phyloP scores from a whole-genome alignment of 2,329 filamentous ascomycete species.

The Arachnomyces sp. region DNA sequence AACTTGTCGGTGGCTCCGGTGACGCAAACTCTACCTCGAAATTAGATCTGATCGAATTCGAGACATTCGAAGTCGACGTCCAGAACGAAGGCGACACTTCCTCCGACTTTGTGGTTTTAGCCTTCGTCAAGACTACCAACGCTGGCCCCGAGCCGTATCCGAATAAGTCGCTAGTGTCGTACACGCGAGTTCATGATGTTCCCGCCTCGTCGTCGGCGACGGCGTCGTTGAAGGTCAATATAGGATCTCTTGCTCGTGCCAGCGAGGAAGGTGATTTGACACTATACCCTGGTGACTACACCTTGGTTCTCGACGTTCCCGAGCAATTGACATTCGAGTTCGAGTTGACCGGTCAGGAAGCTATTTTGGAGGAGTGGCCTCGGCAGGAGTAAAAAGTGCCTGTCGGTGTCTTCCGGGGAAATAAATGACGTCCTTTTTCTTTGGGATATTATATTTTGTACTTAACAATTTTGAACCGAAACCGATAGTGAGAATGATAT shows the following conservation, averaged over 20 bases:
- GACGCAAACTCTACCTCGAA: constrained; percentile 16
- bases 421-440: too few relatives aligned
- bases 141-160: constrained; percentile 28
- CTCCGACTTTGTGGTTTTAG: constrained; percentile 29
- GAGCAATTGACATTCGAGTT: constrained; percentile 14
- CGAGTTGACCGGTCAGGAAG: constrained; percentile 14
- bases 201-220: constrained; percentile 13
- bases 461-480: too few relatives aligned
- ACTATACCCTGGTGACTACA: constrained; percentile 28
- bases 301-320: constrained; percentile 23
- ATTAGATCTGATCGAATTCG: constrained; percentile 11
- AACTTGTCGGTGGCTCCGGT: constrained; percentile 7
- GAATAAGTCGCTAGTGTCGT: constrained; percentile 27
- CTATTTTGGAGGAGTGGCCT: constrained; percentile 21
- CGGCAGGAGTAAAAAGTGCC: neutral
- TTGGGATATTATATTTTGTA: too few relatives aligned
- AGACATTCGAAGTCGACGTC: constrained; percentile 21
- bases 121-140: constrained; percentile 23
- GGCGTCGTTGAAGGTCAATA: constrained; percentile 20
- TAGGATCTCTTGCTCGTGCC: constrained; percentile 24
- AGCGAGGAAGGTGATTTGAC: constrained; percentile 25
- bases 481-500: too few relatives aligned
- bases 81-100: constrained; percentile 22
- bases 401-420: too few relatives aligned
- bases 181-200: constrained; percentile 17